Evolutionary conservation across 768 basidiomycete genomes (phyloP).

Genomic region (Mycena venus): DNA sequence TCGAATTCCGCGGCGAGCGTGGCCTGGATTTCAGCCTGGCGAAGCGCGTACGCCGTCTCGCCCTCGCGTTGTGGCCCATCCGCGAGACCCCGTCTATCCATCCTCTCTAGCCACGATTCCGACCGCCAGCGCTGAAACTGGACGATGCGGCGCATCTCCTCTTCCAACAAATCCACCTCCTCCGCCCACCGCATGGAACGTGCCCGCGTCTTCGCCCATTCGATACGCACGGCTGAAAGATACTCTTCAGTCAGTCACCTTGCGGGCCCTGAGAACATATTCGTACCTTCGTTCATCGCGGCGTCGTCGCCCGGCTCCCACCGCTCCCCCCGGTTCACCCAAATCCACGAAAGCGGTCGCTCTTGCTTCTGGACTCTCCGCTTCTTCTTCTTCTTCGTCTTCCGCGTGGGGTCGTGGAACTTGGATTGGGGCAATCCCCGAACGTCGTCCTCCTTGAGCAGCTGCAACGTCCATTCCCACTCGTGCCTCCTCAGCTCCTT

Average conservation of each 20-base stretch:
- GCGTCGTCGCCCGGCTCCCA: background rate
- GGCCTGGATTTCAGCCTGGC: slow-evolving; percentile 7
- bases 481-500: slow-evolving; percentile 26
- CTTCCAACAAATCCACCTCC: no score
- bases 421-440: background rate
- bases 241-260: no score
- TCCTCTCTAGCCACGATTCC: slow-evolving; percentile 13
- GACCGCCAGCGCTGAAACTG: slow-evolving; percentile 15
- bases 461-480: slow-evolving; percentile 37
- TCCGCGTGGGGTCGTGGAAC: background rate
- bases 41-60: no score
- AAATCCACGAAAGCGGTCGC: slow-evolving; percentile 1
- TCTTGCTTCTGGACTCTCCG: background rate
- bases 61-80: slow-evolving; percentile 11
- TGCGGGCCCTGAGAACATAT: no score
- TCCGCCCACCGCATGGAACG: no score
- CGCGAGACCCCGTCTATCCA: background rate
- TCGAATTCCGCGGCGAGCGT: background rate
- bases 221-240: no score
- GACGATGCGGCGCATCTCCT: slow-evolving; percentile 25
- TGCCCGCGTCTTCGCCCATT: no score
- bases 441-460: slow-evolving; percentile 6
- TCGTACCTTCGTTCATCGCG: background rate
- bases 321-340: background rate
- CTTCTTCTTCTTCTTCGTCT: background rate